phyloP scores from a whole-genome alignment of 257 asterid genomes.

The Primulina huaijiensis region DNA sequence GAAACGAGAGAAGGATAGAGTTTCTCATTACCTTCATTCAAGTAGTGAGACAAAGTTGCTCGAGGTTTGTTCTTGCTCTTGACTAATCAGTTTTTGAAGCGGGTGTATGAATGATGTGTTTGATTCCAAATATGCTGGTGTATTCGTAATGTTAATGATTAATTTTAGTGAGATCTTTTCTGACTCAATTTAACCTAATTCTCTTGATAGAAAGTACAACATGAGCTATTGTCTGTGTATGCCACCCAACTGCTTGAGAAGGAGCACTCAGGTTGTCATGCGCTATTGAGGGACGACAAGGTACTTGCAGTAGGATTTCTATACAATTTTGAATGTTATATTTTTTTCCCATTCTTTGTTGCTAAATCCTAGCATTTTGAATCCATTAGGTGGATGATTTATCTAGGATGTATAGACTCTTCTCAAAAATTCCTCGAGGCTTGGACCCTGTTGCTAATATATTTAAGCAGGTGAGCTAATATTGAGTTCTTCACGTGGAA shows the following conservation, averaged over 20 bases:
- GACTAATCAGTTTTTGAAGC: slow-evolving; percentile 22
- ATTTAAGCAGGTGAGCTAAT: slow-evolving; percentile 74
- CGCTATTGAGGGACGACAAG: slow-evolving; percentile 90
- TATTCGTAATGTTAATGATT: not conserved
- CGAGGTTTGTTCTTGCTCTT: slow-evolving; percentile 45
- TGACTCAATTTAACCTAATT: not conserved
- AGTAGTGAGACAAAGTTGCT: slow-evolving; percentile 57
- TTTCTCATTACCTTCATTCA: slow-evolving; percentile 53
- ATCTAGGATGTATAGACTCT: slow-evolving; percentile 61
- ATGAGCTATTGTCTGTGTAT: slow-evolving; percentile 55
- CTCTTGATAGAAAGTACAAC: slow-evolving; percentile 48
- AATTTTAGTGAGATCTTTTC: not conserved
- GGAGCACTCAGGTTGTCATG: slow-evolving; percentile 94
- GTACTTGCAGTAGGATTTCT: slow-evolving; percentile 29
- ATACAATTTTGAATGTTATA: slow-evolving; percentile 7
- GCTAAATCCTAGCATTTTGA: slow-evolving; percentile 15
- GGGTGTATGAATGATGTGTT: not conserved
- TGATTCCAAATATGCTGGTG: not conserved
- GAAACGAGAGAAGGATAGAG: slow-evolving; percentile 54
- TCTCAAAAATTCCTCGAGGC: slow-evolving; percentile 53
- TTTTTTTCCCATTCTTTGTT: slow-evolving; percentile 8
- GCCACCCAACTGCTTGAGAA: slow-evolving; percentile 71
- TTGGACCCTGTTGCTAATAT: slow-evolving; percentile 56
- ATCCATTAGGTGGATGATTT: slow-evolving; percentile 49
- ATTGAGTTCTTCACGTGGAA: slow-evolving; percentile 8